phyloP scores from a whole-genome alignment of 2,329 filamentous ascomycete genomes.

The Penicillium sp. region DNA sequence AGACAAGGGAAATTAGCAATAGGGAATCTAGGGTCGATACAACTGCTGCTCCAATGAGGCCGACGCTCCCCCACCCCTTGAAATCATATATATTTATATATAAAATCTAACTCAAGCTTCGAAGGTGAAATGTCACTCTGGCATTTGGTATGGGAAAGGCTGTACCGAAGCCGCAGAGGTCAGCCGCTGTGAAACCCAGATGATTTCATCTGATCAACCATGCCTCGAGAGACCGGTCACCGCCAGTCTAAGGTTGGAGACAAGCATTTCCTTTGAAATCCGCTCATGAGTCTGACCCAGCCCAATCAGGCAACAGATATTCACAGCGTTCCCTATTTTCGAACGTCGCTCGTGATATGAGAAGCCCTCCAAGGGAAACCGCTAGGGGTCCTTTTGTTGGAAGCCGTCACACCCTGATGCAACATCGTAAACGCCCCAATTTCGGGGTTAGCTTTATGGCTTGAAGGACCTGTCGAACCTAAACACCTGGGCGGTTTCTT shows the following conservation, averaged over 20 bases:
- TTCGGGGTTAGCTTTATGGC: conserved; percentile 13
- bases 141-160: conserved; percentile 26
- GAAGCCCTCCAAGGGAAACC: conserved; percentile 6
- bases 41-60: conserved; percentile 13
- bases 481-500: conserved; percentile 11
- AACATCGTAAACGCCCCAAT: conserved; percentile 22
- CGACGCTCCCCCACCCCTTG: neutral
- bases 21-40: conserved; percentile 1
- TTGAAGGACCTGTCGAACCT: conserved; percentile 8
- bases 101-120: conserved; percentile 22
- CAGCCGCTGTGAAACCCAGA: conserved; percentile 42
- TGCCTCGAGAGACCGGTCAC: conserved; percentile 26
- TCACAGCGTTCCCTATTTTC: conserved; percentile 13
- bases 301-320: neutral
- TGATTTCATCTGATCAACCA: conserved; percentile 39
- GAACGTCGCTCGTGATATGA: conserved; percentile 12
- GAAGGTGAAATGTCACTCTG: conserved; percentile 25
- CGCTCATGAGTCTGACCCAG: neutral
- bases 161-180: conserved; percentile 36
- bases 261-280: conserved; percentile 7
- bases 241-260: conserved; percentile 6
- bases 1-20: conserved; percentile 3
- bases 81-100: conserved; percentile 17
- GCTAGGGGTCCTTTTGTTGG: conserved; percentile 11
- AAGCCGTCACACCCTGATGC: conserved; percentile 26